These are phyloP conservation scores for Lactarius vividus DNA, from an alignment of 768 basidiomycete genomes.

Conservation along the genomic window DNA sequence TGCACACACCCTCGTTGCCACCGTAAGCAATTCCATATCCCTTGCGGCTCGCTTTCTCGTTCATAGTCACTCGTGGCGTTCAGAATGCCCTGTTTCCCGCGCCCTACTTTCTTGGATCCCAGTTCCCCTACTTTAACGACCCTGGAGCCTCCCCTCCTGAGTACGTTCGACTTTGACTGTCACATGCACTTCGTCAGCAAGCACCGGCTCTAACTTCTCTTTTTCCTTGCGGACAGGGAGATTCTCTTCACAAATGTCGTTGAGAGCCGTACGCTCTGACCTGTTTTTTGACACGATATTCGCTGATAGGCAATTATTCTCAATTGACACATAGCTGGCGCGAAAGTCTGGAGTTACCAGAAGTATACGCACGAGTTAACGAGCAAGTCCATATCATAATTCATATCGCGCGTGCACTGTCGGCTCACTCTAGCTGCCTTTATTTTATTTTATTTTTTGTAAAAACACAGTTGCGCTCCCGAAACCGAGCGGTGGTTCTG, in stretches of 20 bases:
- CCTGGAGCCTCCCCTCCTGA: not conserved
- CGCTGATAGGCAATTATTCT: not conserved
- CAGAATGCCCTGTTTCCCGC: constrained; percentile 3
- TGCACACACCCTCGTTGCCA: not conserved
- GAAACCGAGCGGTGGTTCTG: not conserved
- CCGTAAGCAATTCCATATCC: not conserved
- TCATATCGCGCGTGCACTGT: not conserved
- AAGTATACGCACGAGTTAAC: not conserved
- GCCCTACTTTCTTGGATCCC: constrained; percentile 8
- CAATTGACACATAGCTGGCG: constrained; percentile 1
- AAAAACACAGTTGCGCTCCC: constrained; percentile 2
- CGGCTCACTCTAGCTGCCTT: not conserved
- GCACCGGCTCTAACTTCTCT: not conserved
- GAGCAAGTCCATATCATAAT: constrained; percentile 1
- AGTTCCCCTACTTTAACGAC: not conserved
- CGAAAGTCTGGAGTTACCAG: constrained; percentile 4
- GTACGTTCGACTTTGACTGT: constrained; percentile 6
- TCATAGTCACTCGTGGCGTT: not conserved
- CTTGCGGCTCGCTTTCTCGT: not conserved
- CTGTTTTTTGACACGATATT: not conserved
- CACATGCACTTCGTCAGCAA: not conserved
- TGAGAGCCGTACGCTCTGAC: constrained; percentile 1
- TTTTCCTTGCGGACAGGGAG: not conserved
- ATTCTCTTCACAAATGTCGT: not conserved
- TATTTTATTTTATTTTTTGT: not conserved